A percentile compares a stretch with the other conserved stretches of the same genome.
Conservation (phyloP, 768 basidiomycete species). For the Agrocybe pediades region DNA sequence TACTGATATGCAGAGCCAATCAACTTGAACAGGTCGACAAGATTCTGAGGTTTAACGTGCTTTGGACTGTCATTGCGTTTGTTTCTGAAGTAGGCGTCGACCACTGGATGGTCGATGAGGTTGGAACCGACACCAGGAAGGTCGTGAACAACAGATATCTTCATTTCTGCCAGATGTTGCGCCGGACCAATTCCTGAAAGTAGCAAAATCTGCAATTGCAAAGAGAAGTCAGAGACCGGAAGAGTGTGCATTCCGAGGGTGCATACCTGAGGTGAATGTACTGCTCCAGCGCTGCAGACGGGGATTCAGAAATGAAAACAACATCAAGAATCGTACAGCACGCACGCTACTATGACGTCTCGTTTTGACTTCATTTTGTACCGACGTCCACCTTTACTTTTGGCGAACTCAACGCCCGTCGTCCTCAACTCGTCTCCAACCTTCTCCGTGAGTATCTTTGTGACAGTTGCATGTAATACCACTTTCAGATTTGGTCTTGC, state of each 20-base stretch:
- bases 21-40: slow-evolving; percentile 29
- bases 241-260: too few relatives aligned
- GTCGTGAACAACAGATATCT: slow-evolving; percentile 59
- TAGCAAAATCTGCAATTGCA: slow-evolving; percentile 27
- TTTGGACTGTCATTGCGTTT: slow-evolving; percentile 45
- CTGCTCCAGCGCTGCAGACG: slow-evolving; percentile 50
- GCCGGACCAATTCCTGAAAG: slow-evolving; percentile 79
- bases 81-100: slow-evolving; percentile 55
- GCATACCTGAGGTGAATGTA: slow-evolving; percentile 56
- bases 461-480: slow-evolving; percentile 51
- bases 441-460: slow-evolving; percentile 49
- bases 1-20: slow-evolving; percentile 42
- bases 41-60: slow-evolving; percentile 33
- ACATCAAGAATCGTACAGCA: slow-evolving; percentile 5
- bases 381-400: slow-evolving; percentile 28
- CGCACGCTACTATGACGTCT: slow-evolving; percentile 60
- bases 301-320: not conserved
- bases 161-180: slow-evolving; percentile 49
- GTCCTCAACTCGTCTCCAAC: slow-evolving; percentile 39
- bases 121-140: slow-evolving; percentile 76
- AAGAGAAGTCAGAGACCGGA: not conserved
- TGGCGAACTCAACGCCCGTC: slow-evolving; percentile 57
- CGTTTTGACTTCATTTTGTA: slow-evolving; percentile 46
- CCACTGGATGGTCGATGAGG: slow-evolving; percentile 67
- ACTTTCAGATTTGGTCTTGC: slow-evolving; percentile 63